Base-by-base conservation (phyloP, 2,329 filamentous ascomycete genomes). In the Pseudocercospora macadamiae region DNA sequence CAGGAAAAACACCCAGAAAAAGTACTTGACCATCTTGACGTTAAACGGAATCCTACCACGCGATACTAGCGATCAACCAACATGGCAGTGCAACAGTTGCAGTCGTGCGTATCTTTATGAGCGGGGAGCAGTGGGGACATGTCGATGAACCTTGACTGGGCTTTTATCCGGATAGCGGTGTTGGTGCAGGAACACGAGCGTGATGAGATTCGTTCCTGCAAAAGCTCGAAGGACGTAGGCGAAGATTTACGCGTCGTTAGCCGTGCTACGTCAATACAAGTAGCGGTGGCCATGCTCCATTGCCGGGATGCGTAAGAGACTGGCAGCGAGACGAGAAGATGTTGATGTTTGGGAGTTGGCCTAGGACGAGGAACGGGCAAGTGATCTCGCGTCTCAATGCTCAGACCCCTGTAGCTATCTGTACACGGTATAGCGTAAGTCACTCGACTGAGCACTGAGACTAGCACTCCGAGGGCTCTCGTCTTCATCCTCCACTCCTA, bases 1-100 rank as follows among this genome's bases (percentile, higher is more conserved):
- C 65, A 87, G 86, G 64, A 74, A 70, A 9, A 77, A 87, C 18
- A n/a, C 18, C 8, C 7, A 26, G 9, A 51, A 37, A 16, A 28
- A n/a, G 18, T 37, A 51, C 30, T 51, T 37, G 48, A 37, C 16
- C 48, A 36, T 51, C 5, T 7, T 6, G 26, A 36, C 16, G n/a
- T 21, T 12, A 16, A n/a, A n/a, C n/a, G n/a, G n/a, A n/a, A 51
- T 37, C 18, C 28, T 51, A 51, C 30, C 18, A 37, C 34, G 48
- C 28, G 26, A 18, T 45, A 21, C 42, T 14, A 26, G 42, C 42
- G 21, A 45, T 21, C 21, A 34, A 10, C 21, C 10, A 25, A 51
- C 18, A 25, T 34, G 26, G 28, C 48, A 19, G 28, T 51, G 48
- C 48, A 51, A 51, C 48, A 51, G 48, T 51, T 21, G 48, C 48